Evolutionary conservation across 805 yeast species (phyloP).

Genomic region (Lipomyces kockii): DNA sequence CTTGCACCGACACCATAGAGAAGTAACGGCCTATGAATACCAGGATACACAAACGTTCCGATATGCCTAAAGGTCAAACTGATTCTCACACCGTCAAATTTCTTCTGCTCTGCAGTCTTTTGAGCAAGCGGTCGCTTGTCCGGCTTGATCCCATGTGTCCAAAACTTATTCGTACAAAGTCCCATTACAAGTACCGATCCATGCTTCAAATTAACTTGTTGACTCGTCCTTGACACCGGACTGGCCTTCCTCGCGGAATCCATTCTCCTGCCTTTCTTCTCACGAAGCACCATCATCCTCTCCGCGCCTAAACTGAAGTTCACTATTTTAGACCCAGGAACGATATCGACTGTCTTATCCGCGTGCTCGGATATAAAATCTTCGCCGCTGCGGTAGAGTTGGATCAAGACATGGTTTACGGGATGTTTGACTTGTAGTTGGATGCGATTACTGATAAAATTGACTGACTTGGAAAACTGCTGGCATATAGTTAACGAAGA

Average conservation of each 20-base stretch:
- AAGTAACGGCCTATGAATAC: background rate
- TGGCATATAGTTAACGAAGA: background rate
- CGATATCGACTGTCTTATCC: constrained; percentile 37
- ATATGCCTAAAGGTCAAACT: constrained; percentile 31
- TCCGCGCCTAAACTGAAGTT: constrained; percentile 35
- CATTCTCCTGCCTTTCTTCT: constrained; percentile 12
- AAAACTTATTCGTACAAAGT: constrained; percentile 26
- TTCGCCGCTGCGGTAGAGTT: constrained; percentile 31
- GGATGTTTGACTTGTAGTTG: constrained; percentile 15
- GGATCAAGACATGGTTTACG: constrained; percentile 36
- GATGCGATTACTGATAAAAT: constrained; percentile 3
- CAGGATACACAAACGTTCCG: constrained; percentile 20
- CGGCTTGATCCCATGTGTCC: constrained; percentile 34
- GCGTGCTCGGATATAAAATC: constrained; percentile 37
- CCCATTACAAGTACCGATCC: constrained; percentile 32
- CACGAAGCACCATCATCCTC: constrained; percentile 23
- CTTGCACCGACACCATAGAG: constrained; percentile 33
- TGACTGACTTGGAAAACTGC: constrained; percentile 7
- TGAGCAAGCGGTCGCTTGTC: constrained; percentile 14
- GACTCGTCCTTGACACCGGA: constrained; percentile 14
- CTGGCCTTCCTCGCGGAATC: background rate
- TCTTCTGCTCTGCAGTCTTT: constrained; percentile 11
- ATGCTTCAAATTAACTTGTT: constrained; percentile 26
- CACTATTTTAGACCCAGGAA: constrained; percentile 34
- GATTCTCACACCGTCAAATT: constrained; percentile 25